Percentiles rank a stretch among this genome's conserved stretches.
Conservation (phyloP, 805 yeast genomes). For the Yueomyces sp. region DNA sequence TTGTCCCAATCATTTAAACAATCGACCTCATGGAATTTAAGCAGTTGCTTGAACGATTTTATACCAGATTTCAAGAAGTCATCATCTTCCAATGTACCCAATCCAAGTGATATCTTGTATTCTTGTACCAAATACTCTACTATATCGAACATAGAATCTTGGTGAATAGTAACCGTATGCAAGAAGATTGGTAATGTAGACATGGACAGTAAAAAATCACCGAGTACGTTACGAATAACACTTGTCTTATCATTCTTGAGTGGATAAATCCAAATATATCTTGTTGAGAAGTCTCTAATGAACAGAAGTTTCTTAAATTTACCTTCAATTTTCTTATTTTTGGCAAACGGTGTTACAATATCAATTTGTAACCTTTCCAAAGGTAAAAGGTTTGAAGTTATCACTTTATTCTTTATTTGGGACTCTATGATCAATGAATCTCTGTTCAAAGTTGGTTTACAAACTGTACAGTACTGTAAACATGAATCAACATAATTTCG, state of each 20-base stretch:
- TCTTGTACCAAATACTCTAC: constrained; percentile 12
- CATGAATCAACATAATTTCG: constrained; percentile 9
- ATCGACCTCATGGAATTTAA: constrained; percentile 6
- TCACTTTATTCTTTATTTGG: neutral
- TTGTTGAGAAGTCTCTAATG: constrained; percentile 19
- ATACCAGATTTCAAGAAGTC: constrained; percentile 13
- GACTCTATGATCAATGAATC: neutral
- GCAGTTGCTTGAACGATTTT: constrained; percentile 7
- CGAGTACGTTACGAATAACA: constrained; percentile 7
- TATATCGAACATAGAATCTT: constrained; percentile 18
- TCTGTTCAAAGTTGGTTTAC: constrained; percentile 9
- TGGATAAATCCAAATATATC: constrained; percentile 21
- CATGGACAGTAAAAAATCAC: constrained; percentile 9
- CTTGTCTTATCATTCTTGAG: constrained; percentile 12
- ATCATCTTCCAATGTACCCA: constrained; percentile 7
- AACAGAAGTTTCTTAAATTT: constrained; percentile 16
- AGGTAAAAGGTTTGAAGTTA: constrained; percentile 11
- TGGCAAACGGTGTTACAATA: constrained; percentile 16
- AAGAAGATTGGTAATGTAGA: constrained; percentile 18
- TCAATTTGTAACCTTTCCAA: constrained; percentile 21
- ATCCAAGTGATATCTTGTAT: constrained; percentile 16
- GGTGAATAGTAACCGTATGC: constrained; percentile 17
- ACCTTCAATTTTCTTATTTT: constrained; percentile 11
- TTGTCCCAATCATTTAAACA: constrained; percentile 17
- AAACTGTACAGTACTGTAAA: constrained; percentile 17